Percentiles rank a stretch among this genome's conserved stretches.
These are phyloP conservation scores for Fusarium nisikadoi DNA, from an alignment of 2,329 filamentous ascomycete genomes.

Conservation along the genomic window DNA sequence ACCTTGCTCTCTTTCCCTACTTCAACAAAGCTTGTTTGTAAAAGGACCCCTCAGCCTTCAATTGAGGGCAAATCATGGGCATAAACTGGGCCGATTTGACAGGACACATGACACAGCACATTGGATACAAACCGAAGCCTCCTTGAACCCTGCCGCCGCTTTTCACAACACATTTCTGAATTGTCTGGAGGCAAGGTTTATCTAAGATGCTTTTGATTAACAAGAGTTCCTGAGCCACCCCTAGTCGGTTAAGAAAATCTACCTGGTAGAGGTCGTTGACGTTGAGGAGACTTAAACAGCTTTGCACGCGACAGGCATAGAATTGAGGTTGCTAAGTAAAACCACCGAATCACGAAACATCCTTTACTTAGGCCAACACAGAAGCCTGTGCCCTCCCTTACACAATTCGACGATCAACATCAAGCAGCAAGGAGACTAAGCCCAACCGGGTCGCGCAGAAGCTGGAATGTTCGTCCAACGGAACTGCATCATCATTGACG, in stretches of 20 bases:
- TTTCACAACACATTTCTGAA: neutral
- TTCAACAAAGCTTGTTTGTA: conserved; percentile 25
- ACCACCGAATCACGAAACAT: conserved; percentile 19
- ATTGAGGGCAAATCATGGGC: neutral
- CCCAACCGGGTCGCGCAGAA: conserved; percentile 8
- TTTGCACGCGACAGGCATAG: conserved; percentile 17
- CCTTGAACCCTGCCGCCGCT: conserved; percentile 17
- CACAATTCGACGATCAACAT: conserved; percentile 16
- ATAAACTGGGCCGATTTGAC: conserved; percentile 12
- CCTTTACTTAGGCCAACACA: conserved; percentile 2
- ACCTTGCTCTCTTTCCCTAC: conserved; percentile 1
- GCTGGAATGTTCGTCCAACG: conserved; percentile 15
- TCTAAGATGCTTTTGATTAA: neutral
- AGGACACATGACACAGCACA: conserved; percentile 21
- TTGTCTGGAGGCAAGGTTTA: neutral
- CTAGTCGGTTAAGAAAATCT: neutral
- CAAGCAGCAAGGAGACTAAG: conserved; percentile 24
- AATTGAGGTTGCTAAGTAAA: conserved; percentile 17
- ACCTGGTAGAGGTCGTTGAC: neutral
- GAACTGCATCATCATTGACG: conserved; percentile 12
- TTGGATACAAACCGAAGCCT: conserved; percentile 15
- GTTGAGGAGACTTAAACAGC: neutral
- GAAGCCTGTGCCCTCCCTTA: neutral
- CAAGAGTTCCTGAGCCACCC: neutral
- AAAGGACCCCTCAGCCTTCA: neutral